These are phyloP conservation scores for Xenoacremonium recifei DNA, from an alignment of 2,329 filamentous ascomycete genomes.

Conservation along the genomic window DNA sequence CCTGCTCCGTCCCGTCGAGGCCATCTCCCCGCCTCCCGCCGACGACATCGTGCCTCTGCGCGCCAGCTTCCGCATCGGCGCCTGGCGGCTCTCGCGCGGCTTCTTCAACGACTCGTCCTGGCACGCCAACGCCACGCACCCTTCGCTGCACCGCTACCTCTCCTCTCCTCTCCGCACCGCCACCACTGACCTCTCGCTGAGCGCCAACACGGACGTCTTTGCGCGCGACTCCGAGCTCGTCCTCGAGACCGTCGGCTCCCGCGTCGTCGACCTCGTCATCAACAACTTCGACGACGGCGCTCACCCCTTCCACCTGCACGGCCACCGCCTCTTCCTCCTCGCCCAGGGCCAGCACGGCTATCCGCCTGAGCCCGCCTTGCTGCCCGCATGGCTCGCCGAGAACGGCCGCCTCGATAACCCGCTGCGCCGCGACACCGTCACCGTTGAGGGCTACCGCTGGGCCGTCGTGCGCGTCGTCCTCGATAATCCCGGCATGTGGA, in stretches of 20 bases:
- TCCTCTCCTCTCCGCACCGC: constrained; percentile 18
- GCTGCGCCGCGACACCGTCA: constrained; percentile 42
- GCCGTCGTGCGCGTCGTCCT: constrained; percentile 52
- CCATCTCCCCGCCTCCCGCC: constrained; percentile 34
- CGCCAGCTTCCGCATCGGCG: constrained; percentile 55
- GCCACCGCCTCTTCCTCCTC: constrained; percentile 54
- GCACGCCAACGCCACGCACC: constrained; percentile 35
- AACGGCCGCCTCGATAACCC: constrained; percentile 29
- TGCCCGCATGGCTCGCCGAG: constrained; percentile 24
- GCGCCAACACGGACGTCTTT: constrained; percentile 31
- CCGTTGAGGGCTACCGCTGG: constrained; percentile 55
- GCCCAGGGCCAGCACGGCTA: constrained; percentile 32
- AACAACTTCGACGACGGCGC: constrained; percentile 55
- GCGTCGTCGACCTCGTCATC: constrained; percentile 56
- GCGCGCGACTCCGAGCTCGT: constrained; percentile 37
- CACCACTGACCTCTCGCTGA: constrained; percentile 13
- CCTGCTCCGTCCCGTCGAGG: constrained; percentile 38
- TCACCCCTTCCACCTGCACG: constrained; percentile 55
- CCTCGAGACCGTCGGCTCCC: constrained; percentile 48
- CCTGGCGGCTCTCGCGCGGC: constrained; percentile 51
- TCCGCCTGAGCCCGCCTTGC: constrained; percentile 26
- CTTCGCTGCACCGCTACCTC: constrained; percentile 35
- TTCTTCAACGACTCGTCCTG: constrained; percentile 55
- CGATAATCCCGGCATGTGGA: constrained; percentile 58
- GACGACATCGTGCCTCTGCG: constrained; percentile 45